Evolutionary conservation across 768 basidiomycete genomes (phyloP).

Genomic region (Kwoniella dejecticola): DNA sequence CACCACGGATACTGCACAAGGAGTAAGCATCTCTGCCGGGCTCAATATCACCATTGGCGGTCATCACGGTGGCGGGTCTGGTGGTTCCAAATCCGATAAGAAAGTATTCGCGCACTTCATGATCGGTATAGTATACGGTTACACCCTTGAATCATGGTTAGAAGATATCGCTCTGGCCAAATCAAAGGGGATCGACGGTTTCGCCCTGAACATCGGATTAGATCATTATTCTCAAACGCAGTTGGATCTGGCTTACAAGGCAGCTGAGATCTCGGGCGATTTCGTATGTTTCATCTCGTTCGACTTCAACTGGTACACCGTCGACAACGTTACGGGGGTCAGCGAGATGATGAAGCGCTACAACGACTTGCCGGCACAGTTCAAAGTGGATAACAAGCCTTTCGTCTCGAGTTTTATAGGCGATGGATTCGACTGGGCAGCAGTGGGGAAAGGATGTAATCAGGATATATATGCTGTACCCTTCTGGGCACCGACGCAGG

Average conservation of each 20-base stretch:
- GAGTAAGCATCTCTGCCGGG: background rate
- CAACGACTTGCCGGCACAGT: conserved; percentile 36
- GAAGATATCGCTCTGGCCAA: conserved; percentile 47
- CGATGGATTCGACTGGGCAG: conserved; percentile 51
- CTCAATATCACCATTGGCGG: background rate
- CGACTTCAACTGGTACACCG: conserved; percentile 55
- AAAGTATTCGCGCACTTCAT: conserved; percentile 55
- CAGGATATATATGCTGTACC: conserved; percentile 50
- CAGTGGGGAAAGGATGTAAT: conserved; percentile 28
- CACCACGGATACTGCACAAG: background rate
- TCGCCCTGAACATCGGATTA: conserved; percentile 53
- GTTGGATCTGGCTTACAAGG: conserved; percentile 49
- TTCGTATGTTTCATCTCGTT: conserved; percentile 55
- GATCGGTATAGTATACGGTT: conserved; percentile 52
- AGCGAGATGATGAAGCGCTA: conserved; percentile 38
- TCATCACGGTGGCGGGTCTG: background rate
- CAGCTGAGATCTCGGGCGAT: conserved; percentile 33
- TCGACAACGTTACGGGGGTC: conserved; percentile 30
- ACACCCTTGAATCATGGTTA: conserved; percentile 37
- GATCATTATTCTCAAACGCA: conserved; percentile 51
- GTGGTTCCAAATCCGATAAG: conserved; percentile 21
- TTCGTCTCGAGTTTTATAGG: conserved; percentile 55
- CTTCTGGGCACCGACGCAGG: conserved; percentile 45
- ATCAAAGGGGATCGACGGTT: conserved; percentile 50
- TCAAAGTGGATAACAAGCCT: conserved; percentile 46